Base-by-base conservation (phyloP, 192 early-diverging fungal species). In the Umbelopsis sp. region DNA sequence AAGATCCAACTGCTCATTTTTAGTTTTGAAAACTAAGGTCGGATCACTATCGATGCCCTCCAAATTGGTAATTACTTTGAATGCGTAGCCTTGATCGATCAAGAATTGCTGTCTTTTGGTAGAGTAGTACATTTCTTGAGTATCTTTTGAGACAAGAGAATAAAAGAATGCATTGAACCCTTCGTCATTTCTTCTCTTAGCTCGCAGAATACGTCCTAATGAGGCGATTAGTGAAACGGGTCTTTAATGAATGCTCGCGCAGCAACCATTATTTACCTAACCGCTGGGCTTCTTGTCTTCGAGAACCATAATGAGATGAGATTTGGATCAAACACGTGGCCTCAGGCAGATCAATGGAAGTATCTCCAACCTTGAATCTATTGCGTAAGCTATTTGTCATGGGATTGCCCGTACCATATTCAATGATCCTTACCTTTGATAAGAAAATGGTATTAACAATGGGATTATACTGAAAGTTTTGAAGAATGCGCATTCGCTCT, bases 51-150 rank as follows among this genome's bases (percentile, higher is more conserved):
- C 94, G 84, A 97, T 94, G 10, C 96, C 97, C 70, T 97, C 96
- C 45, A 99, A 85, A 26, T 93, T 87, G 38, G 96, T 98, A 71
- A 99, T 99, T 36, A 98, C 93, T 82, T 98, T 98, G 85, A 98
- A 98, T n/a, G 95, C 91, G 81, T 99, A 99, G 0, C 98, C 98
- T 77, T 99, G 98, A 82, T 99, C 97, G 54, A 99, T 95, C 73
- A 99, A 80, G 81, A 99, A 99, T 80, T 99, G 98, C 81, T 99
- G 98, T 22, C 97, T 88, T 81, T 99, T 99, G 36, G 95, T 88
- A 4, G 96, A 96, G 71, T 98, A 99, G 76, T 90, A 96, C 91
- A 99, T 97, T 80, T 99, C 98, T 81, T 98, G 92, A 0, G 98
- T 99, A 84, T 99, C 97, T 53, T 90, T 90, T 34, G 91, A 93